Evolutionary conservation across 2,329 filamentous ascomycete genomes (phyloP), one percentile per base, ranked within the genome.

Genomic region (Acephala macrosclerotiorum): DNA sequence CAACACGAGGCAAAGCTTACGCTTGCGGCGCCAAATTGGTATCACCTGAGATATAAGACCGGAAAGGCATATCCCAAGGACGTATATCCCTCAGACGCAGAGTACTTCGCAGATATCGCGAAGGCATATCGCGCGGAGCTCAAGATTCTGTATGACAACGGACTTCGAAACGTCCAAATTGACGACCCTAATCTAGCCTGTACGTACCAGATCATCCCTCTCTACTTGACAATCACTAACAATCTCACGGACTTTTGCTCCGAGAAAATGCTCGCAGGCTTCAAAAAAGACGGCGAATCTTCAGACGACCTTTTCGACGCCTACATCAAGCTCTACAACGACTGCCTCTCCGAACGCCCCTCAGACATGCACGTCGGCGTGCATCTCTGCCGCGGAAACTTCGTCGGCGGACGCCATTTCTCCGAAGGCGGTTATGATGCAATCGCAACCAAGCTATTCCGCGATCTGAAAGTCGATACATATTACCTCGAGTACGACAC

Each of bases 241-340:
- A 16, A 68, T 66, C 42, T 51, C 61, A 16, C 18, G 90, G 88
- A 92, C 77, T 93, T 93, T 78, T 93, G 90, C 79, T 90, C 87
- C 22, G 82, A 90, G 64, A 87, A 89, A 75, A 92, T 92, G 85
- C 84, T 91, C 40, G 79, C 85, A 57, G 90, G 90, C 18, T 93
- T 89, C 87, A 85, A 86, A 61, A 84, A 85, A 16, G 91, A 93
- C 75, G 79, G 84, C 57, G 84, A 88, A 72, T 93, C 94, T 75
- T 85, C 85, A 61, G 90, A 92, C 57, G 87, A 89, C 70, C 87
- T 93, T 53, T 85, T 94, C 25, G 89, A 92, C 71, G 86, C 89
- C 33, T 94, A 94, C 79, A 91, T 94, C 76, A 82, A 85, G 67
- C 86, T 92, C 70, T 94, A 94, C 83, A 94, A 94, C 76, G 88